Conservation (phyloP, 345 rosid genomes). For the Luvunga scandens region DNA sequence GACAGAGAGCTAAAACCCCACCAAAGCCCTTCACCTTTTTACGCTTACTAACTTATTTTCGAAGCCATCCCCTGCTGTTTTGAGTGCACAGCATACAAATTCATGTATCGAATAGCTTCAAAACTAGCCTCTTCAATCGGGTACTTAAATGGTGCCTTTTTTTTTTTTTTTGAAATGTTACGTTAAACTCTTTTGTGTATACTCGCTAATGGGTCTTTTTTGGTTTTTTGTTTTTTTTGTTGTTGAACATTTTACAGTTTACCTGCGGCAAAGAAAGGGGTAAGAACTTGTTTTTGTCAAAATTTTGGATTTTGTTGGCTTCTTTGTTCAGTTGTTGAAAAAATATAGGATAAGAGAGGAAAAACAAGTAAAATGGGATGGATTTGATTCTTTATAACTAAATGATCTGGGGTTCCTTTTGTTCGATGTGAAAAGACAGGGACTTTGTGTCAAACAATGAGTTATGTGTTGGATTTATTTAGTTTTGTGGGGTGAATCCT, state of each 20-base stretch:
- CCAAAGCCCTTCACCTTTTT: not conserved
- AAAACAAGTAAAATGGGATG: not conserved
- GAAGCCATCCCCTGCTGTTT: not conserved
- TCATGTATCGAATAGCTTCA: constrained; percentile 58
- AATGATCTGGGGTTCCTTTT: not conserved
- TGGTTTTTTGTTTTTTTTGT: not conserved
- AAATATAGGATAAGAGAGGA: constrained; percentile 4
- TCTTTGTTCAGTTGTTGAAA: constrained; percentile 11
- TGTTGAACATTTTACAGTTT: constrained; percentile 37
- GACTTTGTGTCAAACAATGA: not conserved
- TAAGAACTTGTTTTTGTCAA: constrained; percentile 18
- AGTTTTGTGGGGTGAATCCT: not conserved
- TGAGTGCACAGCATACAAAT: not conserved
- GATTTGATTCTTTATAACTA: not conserved
- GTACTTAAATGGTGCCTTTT: constrained; percentile 30
- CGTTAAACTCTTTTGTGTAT: not conserved
- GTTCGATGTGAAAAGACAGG: not conserved
- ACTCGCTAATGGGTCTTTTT: not conserved
- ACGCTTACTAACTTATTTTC: not conserved
- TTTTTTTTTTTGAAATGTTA: not conserved
- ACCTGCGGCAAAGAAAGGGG: constrained; percentile 58
- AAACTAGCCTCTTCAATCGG: constrained; percentile 64
- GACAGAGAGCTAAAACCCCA: not conserved
- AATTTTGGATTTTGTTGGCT: not conserved
- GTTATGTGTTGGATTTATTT: not conserved